Evolutionary conservation across 495 filamentous ascomycete species (phyloP).

Genomic region (Tricharina praecox): DNA sequence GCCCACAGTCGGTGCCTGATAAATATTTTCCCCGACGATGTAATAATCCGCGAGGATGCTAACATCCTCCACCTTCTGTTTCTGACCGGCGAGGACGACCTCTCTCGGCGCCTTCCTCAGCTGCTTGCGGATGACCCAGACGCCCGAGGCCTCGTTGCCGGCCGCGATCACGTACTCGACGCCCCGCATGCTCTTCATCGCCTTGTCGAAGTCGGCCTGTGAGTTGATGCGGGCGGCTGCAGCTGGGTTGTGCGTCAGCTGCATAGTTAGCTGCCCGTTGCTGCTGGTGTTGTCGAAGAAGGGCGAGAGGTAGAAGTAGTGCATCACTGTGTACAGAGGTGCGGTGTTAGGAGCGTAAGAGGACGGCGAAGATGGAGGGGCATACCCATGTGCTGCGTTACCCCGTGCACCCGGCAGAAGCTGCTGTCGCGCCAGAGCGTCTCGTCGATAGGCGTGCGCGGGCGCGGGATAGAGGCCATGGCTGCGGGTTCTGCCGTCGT

Average conservation of each 20-base stretch:
- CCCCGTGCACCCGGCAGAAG: constrained; percentile 6
- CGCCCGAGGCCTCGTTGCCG: constrained; percentile 44
- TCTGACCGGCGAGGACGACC: constrained; percentile 40
- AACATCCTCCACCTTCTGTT: constrained; percentile 42
- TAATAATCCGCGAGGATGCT: constrained; percentile 64
- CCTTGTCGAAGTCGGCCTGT: constrained; percentile 61
- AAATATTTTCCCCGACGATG: constrained; percentile 68
- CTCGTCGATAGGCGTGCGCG: constrained; percentile 24
- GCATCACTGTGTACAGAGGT: constrained; percentile 46
- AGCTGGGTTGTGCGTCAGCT: constrained; percentile 54
- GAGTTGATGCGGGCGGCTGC: constrained; percentile 45
- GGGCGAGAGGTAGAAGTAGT: constrained; percentile 76
- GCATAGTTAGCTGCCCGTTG: constrained; percentile 59
- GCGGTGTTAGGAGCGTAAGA: neutral
- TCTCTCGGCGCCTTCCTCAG: constrained; percentile 36
- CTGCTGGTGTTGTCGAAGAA: constrained; percentile 86
- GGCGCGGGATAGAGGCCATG: constrained; percentile 21
- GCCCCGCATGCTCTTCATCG: constrained; percentile 61
- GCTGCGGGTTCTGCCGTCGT: neutral
- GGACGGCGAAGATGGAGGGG: neutral
- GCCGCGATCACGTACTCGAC: constrained; percentile 64
- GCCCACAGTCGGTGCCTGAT: constrained; percentile 68
- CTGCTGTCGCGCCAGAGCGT: constrained; percentile 23
- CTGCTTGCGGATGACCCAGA: constrained; percentile 92
- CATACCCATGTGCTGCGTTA: neutral